Evolutionary conservation across 2,329 filamentous ascomycete species (phyloP), one percentile per base, ranked within the genome.

Genomic region (Didymella pinodella): DNA sequence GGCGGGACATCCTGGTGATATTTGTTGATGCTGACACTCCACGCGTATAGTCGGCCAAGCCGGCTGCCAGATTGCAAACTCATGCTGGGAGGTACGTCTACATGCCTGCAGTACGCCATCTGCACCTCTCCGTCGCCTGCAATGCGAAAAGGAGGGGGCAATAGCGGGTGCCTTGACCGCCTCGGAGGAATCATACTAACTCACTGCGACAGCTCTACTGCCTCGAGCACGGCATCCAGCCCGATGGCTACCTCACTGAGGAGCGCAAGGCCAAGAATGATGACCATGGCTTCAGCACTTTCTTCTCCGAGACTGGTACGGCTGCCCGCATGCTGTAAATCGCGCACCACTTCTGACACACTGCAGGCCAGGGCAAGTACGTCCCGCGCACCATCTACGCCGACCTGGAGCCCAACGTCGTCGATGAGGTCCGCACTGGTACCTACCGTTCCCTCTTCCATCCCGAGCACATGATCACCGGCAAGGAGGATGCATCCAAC

Each of bases 401-500:
- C 86, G 95, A 99, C 90, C 91, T 99, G 79, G 95, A 99, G 86
- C 95, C 95, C 85, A 98, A 98, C 78, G 95, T 98, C 77, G 90
- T 99, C 85, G 95, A 99, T 78, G 95, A 98, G 85, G 95, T 98
- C 83, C 93, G 95, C 84, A 98, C 93, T 74, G 95, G 95, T 78
- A 82, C 92, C 79, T 99, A 98, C 88, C 91, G 94, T 77, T 90
- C 87, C 78, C 90, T 99, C 68, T 98, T 98, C 89, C 95, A 98
- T 86, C 95, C 95, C 61, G 95, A 98, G 84, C 91, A 96, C 84
- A 97, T 99, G 94, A 97, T 99, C 83, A 97, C 92, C 68, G 95
- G 95, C 83, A 98, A 98, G 90, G 95, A 98, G 87, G 95, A 98
- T 89, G 95, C 95, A 71, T 97, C 94, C 72, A 99, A 99, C 91